These are phyloP conservation scores for Neurospora pannonica DNA, from an alignment of 495 filamentous ascomycete species.

Conservation along the genomic window DNA sequence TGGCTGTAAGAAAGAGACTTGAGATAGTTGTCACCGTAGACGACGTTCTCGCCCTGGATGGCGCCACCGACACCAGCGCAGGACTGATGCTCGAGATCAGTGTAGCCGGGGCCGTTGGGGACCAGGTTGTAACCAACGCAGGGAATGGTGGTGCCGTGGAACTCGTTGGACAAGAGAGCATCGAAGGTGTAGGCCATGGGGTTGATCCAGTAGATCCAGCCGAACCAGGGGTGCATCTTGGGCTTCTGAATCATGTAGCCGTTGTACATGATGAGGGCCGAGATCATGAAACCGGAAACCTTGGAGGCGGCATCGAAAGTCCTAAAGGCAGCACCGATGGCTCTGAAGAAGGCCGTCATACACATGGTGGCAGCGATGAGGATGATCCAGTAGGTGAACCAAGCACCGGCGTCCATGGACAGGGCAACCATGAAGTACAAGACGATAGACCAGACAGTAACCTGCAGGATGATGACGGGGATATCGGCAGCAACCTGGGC, in stretches of 20 bases:
- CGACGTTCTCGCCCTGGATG: constrained; percentile 37
- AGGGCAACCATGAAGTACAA: constrained; percentile 72
- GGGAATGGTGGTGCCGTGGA: constrained; percentile 44
- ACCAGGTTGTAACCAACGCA: constrained; percentile 42
- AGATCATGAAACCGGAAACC: constrained; percentile 42
- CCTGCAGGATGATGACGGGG: constrained; percentile 62
- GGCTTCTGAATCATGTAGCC: constrained; percentile 61
- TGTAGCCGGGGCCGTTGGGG: constrained; percentile 49
- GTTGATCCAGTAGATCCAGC: constrained; percentile 69
- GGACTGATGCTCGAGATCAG: constrained; percentile 39
- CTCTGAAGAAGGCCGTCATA: constrained; percentile 58
- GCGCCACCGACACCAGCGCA: constrained; percentile 49
- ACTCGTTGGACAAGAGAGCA: constrained; percentile 59
- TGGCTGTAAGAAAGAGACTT: constrained; percentile 52
- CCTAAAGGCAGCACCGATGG: constrained; percentile 53
- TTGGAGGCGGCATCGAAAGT: constrained; percentile 52
- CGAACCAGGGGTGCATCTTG: constrained; percentile 69
- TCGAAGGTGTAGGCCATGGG: constrained; percentile 70
- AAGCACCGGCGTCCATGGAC: constrained; percentile 57
- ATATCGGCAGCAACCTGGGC: constrained; percentile 71
- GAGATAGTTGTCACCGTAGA: constrained; percentile 54
- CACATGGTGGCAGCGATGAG: constrained; percentile 53
- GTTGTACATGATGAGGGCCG: constrained; percentile 64
- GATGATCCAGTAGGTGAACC: constrained; percentile 64
- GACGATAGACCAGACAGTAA: constrained; percentile 60